phyloP scores from a whole-genome alignment of 441 rosid species.

The Adansonia madagascariensis region DNA sequence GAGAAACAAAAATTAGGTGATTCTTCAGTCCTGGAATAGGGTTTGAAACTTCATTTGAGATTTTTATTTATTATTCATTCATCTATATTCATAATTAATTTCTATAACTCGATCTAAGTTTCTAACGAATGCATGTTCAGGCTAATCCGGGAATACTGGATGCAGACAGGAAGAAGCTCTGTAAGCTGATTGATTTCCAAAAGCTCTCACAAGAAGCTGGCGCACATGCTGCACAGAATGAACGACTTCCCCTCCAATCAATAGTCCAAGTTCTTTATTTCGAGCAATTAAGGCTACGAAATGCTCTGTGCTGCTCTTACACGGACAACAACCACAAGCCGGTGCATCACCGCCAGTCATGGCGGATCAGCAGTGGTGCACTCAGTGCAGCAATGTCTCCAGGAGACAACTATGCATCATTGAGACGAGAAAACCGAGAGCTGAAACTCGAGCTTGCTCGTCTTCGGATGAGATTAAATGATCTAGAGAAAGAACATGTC shows the following conservation, averaged over 20 bases:
- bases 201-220: slow-evolving; percentile 97
- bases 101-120: slow-evolving; percentile 21
- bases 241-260: slow-evolving; percentile 92
- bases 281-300: slow-evolving; percentile 88
- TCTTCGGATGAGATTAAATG: slow-evolving; percentile 84
- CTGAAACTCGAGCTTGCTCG: slow-evolving; percentile 92
- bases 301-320: slow-evolving; percentile 65
- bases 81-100: neutral
- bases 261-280: slow-evolving; percentile 93
- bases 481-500: slow-evolving; percentile 91
- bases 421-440: slow-evolving; percentile 89
- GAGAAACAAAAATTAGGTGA: neutral
- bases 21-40: neutral
- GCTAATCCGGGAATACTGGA: slow-evolving; percentile 75
- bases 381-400: slow-evolving; percentile 96
- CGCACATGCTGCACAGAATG: slow-evolving; percentile 94
- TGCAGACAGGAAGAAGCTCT: slow-evolving; percentile 77
- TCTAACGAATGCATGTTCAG: slow-evolving; percentile 41
- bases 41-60: neutral
- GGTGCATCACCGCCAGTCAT: slow-evolving; percentile 70
- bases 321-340: slow-evolving; percentile 74
- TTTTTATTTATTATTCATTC: neutral
- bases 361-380: slow-evolving; percentile 93
- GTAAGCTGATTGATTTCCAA: slow-evolving; percentile 87
- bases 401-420: slow-evolving; percentile 87